These are phyloP conservation scores for Umbellularia californica DNA, from an alignment of 164 flowering plant genomes.

Conservation along the genomic window DNA sequence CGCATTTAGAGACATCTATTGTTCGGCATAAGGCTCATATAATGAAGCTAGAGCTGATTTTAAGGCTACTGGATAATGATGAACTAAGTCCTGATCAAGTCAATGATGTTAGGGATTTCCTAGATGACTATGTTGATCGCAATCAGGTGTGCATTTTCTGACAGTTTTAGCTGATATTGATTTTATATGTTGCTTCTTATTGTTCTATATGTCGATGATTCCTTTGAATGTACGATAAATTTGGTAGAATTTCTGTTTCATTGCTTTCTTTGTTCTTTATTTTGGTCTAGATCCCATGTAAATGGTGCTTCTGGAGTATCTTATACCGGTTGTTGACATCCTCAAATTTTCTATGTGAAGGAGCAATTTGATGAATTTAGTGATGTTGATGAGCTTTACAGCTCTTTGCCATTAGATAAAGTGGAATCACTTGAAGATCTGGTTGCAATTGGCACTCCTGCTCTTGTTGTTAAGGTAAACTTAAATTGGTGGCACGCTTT, in stretches of 20 bases:
- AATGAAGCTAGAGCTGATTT: conserved; percentile 84
- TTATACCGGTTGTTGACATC: not conserved
- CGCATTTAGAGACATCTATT: conserved; percentile 89
- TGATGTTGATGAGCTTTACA: conserved; percentile 94
- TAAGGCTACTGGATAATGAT: conserved; percentile 94
- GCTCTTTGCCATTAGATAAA: conserved; percentile 74
- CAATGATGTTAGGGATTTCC: conserved; percentile 87
- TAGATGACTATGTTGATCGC: conserved; percentile 98
- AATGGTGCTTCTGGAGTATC: not conserved
- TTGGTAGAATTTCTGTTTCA: no score
- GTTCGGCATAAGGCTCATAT: conserved; percentile 92
- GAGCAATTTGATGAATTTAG: conserved; percentile 97
- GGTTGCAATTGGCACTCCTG: conserved; percentile 73
- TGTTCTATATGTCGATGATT: no score
- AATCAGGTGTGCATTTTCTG: conserved; percentile 69
- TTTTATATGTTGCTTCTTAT: no score
- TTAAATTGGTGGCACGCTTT: not conserved
- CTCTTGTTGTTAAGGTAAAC: conserved; percentile 85
- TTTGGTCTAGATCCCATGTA: not conserved
- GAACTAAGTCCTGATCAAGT: conserved; percentile 97
- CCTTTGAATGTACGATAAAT: no score
- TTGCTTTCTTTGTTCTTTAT: not conserved
- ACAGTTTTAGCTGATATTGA: not conserved
- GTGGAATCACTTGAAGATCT: conserved; percentile 96
- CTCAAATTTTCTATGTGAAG: conserved; percentile 30